These are phyloP conservation scores for Phialophora chinensis DNA, from an alignment of 2,329 filamentous ascomycete genomes.

Conservation along the genomic window DNA sequence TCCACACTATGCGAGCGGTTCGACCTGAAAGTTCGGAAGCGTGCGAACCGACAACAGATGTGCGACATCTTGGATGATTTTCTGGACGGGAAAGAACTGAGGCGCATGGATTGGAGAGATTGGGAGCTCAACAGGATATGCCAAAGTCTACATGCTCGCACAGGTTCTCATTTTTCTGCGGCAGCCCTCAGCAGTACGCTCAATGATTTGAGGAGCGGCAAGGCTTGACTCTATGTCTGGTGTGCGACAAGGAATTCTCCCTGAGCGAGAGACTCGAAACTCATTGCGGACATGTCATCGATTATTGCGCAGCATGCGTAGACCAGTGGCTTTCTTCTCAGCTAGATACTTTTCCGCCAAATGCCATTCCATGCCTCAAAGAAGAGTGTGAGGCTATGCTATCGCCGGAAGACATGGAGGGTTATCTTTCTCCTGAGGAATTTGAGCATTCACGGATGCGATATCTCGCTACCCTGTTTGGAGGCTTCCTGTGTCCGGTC, in stretches of 20 bases:
- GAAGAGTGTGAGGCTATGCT: neutral
- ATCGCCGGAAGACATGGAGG: neutral
- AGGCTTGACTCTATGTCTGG: neutral
- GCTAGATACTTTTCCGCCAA: neutral
- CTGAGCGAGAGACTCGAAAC: neutral
- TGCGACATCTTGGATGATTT: neutral
- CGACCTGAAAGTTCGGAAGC: neutral
- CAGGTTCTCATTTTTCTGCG: neutral
- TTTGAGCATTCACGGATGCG: neutral
- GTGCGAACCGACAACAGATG: conserved; percentile 1
- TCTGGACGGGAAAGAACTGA: neutral
- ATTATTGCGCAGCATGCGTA: neutral
- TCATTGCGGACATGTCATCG: conserved; percentile 1
- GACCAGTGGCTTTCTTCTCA: neutral
- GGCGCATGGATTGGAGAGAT: neutral
- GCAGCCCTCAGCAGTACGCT: neutral
- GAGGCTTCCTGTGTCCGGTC: conserved; percentile 4
- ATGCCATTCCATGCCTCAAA: neutral
- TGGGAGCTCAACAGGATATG: neutral
- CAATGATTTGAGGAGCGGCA: neutral
- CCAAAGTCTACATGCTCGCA: neutral
- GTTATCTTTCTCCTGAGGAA: neutral
- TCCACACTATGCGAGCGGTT: neutral
- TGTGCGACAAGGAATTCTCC: neutral
- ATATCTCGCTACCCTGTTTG: neutral